Evolutionary conservation across 2,329 filamentous ascomycete genomes (phyloP), one percentile per base, ranked within the genome.

Genomic region (Epichloe gansuensis): DNA sequence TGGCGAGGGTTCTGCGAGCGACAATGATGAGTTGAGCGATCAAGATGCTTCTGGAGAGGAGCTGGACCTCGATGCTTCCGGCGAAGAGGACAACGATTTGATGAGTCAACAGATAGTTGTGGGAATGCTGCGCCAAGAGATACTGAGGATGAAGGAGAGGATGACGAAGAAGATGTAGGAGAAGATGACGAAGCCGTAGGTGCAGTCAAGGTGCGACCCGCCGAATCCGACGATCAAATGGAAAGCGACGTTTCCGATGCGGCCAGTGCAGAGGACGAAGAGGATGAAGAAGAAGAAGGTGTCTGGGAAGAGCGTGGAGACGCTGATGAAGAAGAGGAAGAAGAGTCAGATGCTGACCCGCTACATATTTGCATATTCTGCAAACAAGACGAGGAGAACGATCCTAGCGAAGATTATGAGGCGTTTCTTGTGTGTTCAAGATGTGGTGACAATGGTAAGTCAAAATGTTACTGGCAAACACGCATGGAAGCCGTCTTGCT

Each of bases 381-480:
- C 70, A 82, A 83, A 53, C 78, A 88, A 65, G 83, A 87, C 58
- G 88, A 94, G 69, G 86, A 93, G 52, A 77, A 91, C 57, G 88
- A 91, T 60, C 87, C 88, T 1, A 83, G 80, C 57, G 86, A 88
- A 58, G 87, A 91, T 58, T 93, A 85, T 61, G 89, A 93, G 67
- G 75, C 84, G 54, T 89, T 85, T 65, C 73, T 96, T 55, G 73
- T 83, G 50, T 96, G 91, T 68, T 75, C 74, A 55, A 76, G 81
- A 57, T 97, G 91, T 69, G 83, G 83, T 58, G 86, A 91, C 64
- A 86, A 89, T 69, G 83, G 90, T 95, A 75, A 69, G 87, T 80
- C 51, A 47, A 52, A 50, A 21, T 31, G 34, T 39, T 57, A 55
- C 54, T 53, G 56, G 57, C 51, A 42, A 59, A 63, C 42, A 5